These are phyloP conservation scores for Pueraria montana DNA, from an alignment of 306 rosid genomes.

Conservation along the genomic window DNA sequence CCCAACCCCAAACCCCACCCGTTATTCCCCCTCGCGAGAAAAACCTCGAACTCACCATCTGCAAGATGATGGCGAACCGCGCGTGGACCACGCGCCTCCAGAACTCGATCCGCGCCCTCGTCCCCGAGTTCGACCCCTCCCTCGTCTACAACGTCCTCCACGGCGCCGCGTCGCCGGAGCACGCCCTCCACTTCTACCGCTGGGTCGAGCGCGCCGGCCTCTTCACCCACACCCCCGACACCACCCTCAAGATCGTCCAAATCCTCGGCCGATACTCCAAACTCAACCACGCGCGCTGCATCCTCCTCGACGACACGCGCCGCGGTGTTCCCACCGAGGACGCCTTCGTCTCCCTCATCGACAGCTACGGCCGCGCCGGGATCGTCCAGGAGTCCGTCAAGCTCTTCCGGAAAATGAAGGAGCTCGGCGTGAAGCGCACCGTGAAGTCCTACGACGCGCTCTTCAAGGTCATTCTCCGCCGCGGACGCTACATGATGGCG, in stretches of 20 bases:
- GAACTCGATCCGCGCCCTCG: slow-evolving; percentile 77
- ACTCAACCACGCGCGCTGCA: slow-evolving; percentile 90
- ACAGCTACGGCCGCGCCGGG: slow-evolving; percentile 79
- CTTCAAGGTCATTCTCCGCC: slow-evolving; percentile 75
- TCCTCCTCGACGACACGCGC: slow-evolving; percentile 69
- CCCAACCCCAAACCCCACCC: background rate
- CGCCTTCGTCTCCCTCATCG: slow-evolving; percentile 73
- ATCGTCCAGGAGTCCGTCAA: slow-evolving; percentile 94
- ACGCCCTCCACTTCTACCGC: slow-evolving; percentile 86
- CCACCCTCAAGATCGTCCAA: slow-evolving; percentile 84
- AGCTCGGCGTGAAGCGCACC: slow-evolving; percentile 70
- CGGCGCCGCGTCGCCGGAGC: slow-evolving; percentile 67
- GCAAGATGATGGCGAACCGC: slow-evolving; percentile 85
- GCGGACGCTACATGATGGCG: slow-evolving; percentile 92
- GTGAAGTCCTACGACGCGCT: slow-evolving; percentile 76
- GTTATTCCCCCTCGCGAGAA: slow-evolving; percentile 15
- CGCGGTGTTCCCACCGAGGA: slow-evolving; percentile 71
- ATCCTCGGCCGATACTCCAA: slow-evolving; percentile 74
- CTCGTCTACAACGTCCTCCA: slow-evolving; percentile 84
- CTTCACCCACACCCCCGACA: slow-evolving; percentile 70
- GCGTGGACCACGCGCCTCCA: slow-evolving; percentile 95
- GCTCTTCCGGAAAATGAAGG: slow-evolving; percentile 77
- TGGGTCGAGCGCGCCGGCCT: slow-evolving; percentile 89
- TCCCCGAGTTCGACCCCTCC: slow-evolving; percentile 69
- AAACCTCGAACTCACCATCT: slow-evolving; percentile 64